These are phyloP conservation scores for Lasiosphaeria miniovina DNA, from an alignment of 495 filamentous ascomycete genomes.

Conservation along the genomic window DNA sequence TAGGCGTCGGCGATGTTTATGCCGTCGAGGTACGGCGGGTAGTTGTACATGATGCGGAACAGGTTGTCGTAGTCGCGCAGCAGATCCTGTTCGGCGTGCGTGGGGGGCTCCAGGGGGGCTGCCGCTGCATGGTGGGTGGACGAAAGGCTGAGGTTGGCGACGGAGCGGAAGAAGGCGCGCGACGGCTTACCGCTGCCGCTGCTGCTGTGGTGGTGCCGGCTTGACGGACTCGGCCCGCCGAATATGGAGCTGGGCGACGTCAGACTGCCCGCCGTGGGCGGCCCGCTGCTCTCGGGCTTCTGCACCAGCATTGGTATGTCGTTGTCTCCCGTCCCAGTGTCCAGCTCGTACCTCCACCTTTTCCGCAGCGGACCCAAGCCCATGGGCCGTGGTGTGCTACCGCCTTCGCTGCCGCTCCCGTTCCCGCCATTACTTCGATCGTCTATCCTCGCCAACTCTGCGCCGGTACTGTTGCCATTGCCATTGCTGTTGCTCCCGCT, in stretches of 20 bases:
- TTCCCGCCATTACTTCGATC: slow-evolving; percentile 5
- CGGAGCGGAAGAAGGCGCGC: slow-evolving; percentile 78
- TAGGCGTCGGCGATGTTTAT: slow-evolving; percentile 89
- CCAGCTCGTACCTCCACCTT: slow-evolving; percentile 83
- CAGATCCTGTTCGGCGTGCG: slow-evolving; percentile 59
- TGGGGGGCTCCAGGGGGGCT: slow-evolving; percentile 38
- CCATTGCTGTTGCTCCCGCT: slow-evolving; percentile 31
- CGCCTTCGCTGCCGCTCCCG: slow-evolving; percentile 12
- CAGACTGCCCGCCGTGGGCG: slow-evolving; percentile 10
- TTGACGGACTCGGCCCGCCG: slow-evolving; percentile 27
- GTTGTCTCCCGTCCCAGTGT: slow-evolving; percentile 67
- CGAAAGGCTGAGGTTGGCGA: slow-evolving; percentile 69
- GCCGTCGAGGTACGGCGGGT: slow-evolving; percentile 72
- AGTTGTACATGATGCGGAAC: slow-evolving; percentile 90
- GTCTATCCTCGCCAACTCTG: slow-evolving; percentile 34
- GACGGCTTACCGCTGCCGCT: slow-evolving; percentile 40
- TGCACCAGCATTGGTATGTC: slow-evolving; percentile 88
- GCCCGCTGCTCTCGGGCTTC: slow-evolving; percentile 53
- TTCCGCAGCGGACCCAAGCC: slow-evolving; percentile 43
- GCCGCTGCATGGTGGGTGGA: slow-evolving; percentile 23
- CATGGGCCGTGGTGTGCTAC: slow-evolving; percentile 12
- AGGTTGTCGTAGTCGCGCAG: slow-evolving; percentile 91
- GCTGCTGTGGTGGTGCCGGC: slow-evolving; percentile 31
- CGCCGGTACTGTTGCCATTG: slow-evolving; percentile 6
- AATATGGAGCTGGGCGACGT: slow-evolving; percentile 40